These are phyloP conservation scores for Pittosporum tobira DNA, from an alignment of 129 eudicot species.

Conservation along the genomic window DNA sequence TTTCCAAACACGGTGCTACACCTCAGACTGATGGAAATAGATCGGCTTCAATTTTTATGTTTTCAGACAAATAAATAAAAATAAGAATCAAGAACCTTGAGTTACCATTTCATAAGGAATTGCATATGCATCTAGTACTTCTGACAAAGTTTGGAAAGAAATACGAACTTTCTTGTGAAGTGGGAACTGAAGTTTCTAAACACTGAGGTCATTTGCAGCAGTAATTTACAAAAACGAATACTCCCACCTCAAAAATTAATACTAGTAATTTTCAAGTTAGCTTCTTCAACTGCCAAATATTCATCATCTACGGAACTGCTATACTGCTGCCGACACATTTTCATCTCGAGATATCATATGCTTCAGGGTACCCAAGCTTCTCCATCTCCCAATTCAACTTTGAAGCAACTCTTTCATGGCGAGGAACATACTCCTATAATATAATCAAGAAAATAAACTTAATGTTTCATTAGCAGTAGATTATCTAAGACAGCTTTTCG, in stretches of 20 bases:
- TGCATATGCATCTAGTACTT: constrained; percentile 38
- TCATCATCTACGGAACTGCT: constrained; percentile 20
- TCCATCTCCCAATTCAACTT: constrained; percentile 83
- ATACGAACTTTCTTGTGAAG: constrained; percentile 34
- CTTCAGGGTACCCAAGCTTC: constrained; percentile 55
- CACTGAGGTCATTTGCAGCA: constrained; percentile 33
- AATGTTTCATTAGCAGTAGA: neutral
- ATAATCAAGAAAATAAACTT: neutral
- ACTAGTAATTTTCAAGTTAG: constrained; percentile 42
- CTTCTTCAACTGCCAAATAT: constrained; percentile 34
- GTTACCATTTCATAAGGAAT: constrained; percentile 23
- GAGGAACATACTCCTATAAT: constrained; percentile 67
- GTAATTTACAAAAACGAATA: constrained; percentile 41
- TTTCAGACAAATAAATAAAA: no score
- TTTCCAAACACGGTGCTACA: no score
- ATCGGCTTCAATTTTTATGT: no score
- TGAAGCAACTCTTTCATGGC: constrained; percentile 74
- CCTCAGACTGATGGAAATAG: no score
- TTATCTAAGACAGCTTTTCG: no score
- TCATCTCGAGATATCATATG: constrained; percentile 62
- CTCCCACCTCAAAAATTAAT: constrained; percentile 42
- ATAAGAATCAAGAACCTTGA: neutral
- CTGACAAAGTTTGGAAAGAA: constrained; percentile 48
- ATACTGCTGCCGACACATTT: constrained; percentile 11
- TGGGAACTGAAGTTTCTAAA: constrained; percentile 38